These are phyloP conservation scores for Petasospora rhodanensis DNA, from an alignment of 1,139 yeast species.

Conservation along the genomic window DNA sequence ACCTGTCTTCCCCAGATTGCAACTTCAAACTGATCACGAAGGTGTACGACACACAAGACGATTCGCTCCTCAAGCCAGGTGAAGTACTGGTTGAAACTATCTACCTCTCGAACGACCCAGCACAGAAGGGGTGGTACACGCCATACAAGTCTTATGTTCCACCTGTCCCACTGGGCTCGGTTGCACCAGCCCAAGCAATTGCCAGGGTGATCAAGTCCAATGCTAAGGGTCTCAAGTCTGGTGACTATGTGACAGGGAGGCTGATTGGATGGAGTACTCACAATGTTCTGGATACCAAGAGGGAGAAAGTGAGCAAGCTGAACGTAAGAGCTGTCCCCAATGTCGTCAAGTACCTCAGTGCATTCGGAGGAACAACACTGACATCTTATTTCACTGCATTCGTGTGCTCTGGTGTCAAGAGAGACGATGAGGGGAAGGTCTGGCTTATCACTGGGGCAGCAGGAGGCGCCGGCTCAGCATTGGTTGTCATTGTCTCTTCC, in stretches of 20 bases:
- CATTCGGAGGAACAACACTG: conserved; percentile 53
- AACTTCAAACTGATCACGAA: conserved; percentile 33
- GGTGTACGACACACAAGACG: conserved; percentile 25
- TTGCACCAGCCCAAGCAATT: conserved; percentile 47
- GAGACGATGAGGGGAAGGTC: conserved; percentile 32
- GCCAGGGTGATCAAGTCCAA: conserved; percentile 46
- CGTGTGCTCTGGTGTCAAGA: conserved; percentile 39
- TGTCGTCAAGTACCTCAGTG: conserved; percentile 40
- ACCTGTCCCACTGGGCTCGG: conserved; percentile 44
- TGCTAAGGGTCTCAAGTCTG: conserved; percentile 35
- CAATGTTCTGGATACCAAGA: conserved; percentile 25
- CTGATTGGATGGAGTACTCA: conserved; percentile 41
- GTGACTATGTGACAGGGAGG: conserved; percentile 37
- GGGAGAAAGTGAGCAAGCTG: conserved; percentile 16
- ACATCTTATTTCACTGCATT: conserved; percentile 60
- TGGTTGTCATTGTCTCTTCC: conserved; percentile 54
- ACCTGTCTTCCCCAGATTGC: conserved; percentile 29
- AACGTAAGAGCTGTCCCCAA: conserved; percentile 33
- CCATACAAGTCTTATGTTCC: conserved; percentile 42
- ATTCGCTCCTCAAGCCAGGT: conserved; percentile 33
- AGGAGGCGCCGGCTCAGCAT: conserved; percentile 66
- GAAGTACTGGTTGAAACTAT: conserved; percentile 45
- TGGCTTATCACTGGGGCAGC: conserved; percentile 63
- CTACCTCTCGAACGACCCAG: conserved; percentile 61
- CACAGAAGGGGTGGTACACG: conserved; percentile 59